Conservation (phyloP, 164 flowering plant genomes). For the Vitis rotundifolia region DNA sequence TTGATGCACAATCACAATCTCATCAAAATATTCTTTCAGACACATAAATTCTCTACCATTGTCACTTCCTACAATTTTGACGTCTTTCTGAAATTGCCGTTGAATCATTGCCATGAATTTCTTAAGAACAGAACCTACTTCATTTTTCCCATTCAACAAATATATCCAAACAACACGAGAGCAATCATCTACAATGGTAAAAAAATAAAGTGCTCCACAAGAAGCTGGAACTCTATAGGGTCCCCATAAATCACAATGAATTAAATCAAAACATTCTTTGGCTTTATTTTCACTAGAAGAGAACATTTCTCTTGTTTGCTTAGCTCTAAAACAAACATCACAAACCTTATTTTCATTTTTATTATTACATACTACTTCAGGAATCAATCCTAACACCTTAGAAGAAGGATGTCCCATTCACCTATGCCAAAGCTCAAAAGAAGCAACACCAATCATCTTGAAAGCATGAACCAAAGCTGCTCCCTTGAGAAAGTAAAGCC, state of each 20-base stretch:
- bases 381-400: neutral
- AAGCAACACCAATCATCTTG: neutral
- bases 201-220: too few species aligned
- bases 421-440: neutral
- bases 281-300: conserved; percentile 6
- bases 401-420: neutral
- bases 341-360: neutral
- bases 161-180: too few species aligned
- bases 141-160: too few species aligned
- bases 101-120: too few species aligned
- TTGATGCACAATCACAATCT: conserved; percentile 1
- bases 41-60: too few species aligned
- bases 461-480: neutral
- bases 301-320: conserved; percentile 5
- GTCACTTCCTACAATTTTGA: too few species aligned
- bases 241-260: neutral
- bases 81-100: too few species aligned
- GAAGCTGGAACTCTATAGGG: too few species aligned
- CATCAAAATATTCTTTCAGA: too few species aligned
- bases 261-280: neutral
- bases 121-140: too few species aligned
- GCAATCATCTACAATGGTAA: too few species aligned
- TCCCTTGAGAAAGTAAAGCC: neutral
- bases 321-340: conserved; percentile 14
- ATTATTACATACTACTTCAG: neutral